phyloP scores from a whole-genome alignment of 2,329 filamentous ascomycete species.

The Colletotrichum ledebouriae region DNA sequence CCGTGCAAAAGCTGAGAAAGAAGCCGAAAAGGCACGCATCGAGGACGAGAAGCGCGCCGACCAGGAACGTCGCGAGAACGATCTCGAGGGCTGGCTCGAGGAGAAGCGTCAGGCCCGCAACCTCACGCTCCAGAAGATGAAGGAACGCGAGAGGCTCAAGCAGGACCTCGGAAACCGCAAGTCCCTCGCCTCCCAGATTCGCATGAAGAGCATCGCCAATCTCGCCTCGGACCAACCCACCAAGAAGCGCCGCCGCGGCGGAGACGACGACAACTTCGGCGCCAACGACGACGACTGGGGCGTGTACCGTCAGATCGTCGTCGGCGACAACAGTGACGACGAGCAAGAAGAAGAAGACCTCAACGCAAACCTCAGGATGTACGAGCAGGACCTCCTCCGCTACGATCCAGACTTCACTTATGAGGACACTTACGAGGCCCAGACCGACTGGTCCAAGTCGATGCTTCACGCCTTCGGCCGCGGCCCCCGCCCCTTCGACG shows the following conservation, averaged over 20 bases:
- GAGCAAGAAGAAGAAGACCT: constrained; percentile 95
- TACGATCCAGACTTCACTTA: constrained; percentile 93
- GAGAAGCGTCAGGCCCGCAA: constrained; percentile 82
- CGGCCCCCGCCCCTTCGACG: constrained; percentile 88
- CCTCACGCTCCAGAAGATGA: constrained; percentile 84
- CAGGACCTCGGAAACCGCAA: constrained; percentile 97
- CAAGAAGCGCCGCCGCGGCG: constrained; percentile 87
- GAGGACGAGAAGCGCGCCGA: constrained; percentile 89
- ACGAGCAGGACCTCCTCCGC: constrained; percentile 87
- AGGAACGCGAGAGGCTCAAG: constrained; percentile 92
- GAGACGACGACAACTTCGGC: constrained; percentile 96
- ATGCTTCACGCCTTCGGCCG: constrained; percentile 91
- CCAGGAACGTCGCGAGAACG: constrained; percentile 83
- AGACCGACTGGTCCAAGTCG: constrained; percentile 95
- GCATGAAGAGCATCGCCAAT: constrained; percentile 98
- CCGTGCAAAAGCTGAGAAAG: constrained; percentile 96
- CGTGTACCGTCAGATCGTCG: constrained; percentile 93
- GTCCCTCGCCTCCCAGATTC: constrained; percentile 93
- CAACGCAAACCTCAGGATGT: constrained; percentile 75
- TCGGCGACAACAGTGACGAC: constrained; percentile 85
- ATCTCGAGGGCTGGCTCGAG: constrained; percentile 88
- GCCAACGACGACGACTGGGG: constrained; percentile 99
- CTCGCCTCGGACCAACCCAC: constrained; percentile 89
- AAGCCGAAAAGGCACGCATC: constrained; percentile 86
- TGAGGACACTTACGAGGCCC: constrained; percentile 90